Evolutionary conservation across 768 basidiomycete genomes (phyloP).

Genomic region (Chalciporus sphaerocephalus): DNA sequence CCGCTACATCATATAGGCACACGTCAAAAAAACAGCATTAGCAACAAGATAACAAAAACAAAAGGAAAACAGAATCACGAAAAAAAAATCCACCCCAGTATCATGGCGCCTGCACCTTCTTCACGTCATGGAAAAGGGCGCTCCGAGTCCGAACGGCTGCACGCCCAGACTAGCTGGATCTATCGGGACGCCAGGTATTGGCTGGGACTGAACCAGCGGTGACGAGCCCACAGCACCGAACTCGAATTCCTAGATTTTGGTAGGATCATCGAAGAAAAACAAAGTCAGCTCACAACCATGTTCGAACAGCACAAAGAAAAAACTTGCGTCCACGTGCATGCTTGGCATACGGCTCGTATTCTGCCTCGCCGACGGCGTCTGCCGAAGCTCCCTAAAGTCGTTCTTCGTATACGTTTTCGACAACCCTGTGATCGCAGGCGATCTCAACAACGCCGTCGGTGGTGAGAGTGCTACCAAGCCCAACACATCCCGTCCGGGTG

Average conservation of each 20-base stretch:
- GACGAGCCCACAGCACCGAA: conserved; percentile 26
- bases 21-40: neutral
- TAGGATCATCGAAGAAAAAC: neutral
- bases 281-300: neutral
- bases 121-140: conserved; percentile 27
- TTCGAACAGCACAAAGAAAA: conserved; percentile 11
- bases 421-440: conserved; percentile 68
- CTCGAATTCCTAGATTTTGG: conserved; percentile 32
- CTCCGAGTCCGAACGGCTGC: conserved; percentile 27
- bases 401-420: conserved; percentile 81
- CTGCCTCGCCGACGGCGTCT: conserved; percentile 62
- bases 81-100: no score
- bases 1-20: neutral
- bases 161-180: conserved; percentile 18
- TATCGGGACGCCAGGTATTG: conserved; percentile 7
- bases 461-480: conserved; percentile 66
- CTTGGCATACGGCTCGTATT: conserved; percentile 86
- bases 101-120: neutral
- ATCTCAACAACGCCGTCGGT: conserved; percentile 63
- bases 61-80: no score
- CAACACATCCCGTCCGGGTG: conserved; percentile 39
- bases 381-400: conserved; percentile 75
- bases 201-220: conserved; percentile 30
- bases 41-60: neutral
- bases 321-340: conserved; percentile 71